These are phyloP conservation scores for Rhodomyrtus psidioides DNA, from an alignment of 441 rosid genomes.

Conservation along the genomic window DNA sequence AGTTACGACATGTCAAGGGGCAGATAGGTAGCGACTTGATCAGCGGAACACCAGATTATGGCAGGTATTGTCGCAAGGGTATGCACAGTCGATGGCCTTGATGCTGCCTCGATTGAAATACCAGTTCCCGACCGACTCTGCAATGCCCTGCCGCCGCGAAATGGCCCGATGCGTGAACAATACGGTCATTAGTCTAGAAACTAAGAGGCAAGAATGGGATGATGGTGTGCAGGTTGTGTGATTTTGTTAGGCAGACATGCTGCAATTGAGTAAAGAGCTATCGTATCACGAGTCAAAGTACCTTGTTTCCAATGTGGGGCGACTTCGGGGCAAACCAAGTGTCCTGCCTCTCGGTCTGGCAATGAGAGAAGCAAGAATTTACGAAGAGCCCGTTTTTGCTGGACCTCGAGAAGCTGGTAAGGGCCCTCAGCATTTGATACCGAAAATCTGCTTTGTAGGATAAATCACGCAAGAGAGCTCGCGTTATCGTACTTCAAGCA, in stretches of 20 bases:
- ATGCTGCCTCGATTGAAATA: constrained; percentile 1
- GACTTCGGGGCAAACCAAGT: constrained; percentile 23
- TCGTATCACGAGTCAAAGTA: neutral
- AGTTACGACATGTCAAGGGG: neutral
- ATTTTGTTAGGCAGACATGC: neutral
- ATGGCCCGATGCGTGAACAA: neutral
- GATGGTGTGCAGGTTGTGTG: neutral
- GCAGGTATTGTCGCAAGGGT: constrained; percentile 22
- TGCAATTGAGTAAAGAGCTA: neutral
- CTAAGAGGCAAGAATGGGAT: neutral
- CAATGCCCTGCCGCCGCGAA: constrained; percentile 11
- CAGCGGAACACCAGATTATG: constrained; percentile 17
- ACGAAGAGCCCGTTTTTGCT: constrained; percentile 14
- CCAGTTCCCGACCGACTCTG: constrained; percentile 18
- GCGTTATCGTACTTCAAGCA: neutral
- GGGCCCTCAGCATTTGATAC: constrained; percentile 19
- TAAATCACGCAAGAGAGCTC: neutral
- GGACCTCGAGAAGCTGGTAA: constrained; percentile 11
- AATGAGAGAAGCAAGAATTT: constrained; percentile 29
- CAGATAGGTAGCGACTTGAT: neutral
- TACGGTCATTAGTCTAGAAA: neutral
- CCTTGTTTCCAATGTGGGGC: constrained; percentile 21
- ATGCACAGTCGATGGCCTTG: constrained; percentile 17
- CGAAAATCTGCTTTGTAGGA: constrained; percentile 13
- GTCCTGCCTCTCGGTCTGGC: constrained; percentile 28